Percentiles rank a stretch among this genome's conserved stretches.
phyloP scores from a whole-genome alignment of 2,329 filamentous ascomycete genomes.

The Cercospora nicotianae region DNA sequence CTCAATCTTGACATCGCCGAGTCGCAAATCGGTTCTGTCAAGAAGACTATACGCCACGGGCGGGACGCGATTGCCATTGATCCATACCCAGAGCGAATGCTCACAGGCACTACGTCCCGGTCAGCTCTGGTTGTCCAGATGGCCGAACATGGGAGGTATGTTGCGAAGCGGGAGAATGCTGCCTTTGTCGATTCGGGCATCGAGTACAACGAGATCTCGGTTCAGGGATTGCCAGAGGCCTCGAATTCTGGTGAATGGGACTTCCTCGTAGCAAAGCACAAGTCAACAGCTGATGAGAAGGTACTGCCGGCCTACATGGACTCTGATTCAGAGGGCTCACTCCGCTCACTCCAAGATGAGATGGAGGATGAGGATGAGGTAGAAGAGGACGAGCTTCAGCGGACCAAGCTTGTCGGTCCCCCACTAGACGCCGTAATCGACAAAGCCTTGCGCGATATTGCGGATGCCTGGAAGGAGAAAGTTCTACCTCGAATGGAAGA shows the following conservation, averaged over 20 bases:
- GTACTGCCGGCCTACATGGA: slow-evolving; percentile 21
- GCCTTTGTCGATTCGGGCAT: slow-evolving; percentile 23
- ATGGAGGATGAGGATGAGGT: slow-evolving; percentile 48
- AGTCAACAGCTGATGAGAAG: slow-evolving; percentile 41
- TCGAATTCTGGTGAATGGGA: slow-evolving; percentile 28
- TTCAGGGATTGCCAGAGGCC: slow-evolving; percentile 19
- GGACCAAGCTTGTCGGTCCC: slow-evolving; percentile 34
- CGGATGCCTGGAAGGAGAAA: slow-evolving; percentile 57
- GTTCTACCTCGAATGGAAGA: slow-evolving; percentile 57
- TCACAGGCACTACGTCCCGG: slow-evolving; percentile 21
- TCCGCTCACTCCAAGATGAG: slow-evolving; percentile 26
- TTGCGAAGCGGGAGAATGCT: slow-evolving; percentile 35
- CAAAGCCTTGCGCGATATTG: slow-evolving; percentile 53
- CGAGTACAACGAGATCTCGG: slow-evolving; percentile 16
- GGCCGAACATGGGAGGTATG: slow-evolving; percentile 15
- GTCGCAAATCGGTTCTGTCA: slow-evolving; percentile 6
- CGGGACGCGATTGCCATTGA: slow-evolving; percentile 33
- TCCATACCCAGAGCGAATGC: slow-evolving; percentile 35
- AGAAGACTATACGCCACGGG: slow-evolving; percentile 25
- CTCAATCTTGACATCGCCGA: slow-evolving; percentile 21
- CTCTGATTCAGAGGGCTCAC: slow-evolving; percentile 15
- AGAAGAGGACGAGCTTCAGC: slow-evolving; percentile 48
- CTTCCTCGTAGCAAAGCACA: slow-evolving; percentile 32
- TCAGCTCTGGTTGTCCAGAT: slow-evolving; percentile 38
- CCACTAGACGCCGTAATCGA: slow-evolving; percentile 57